Evolutionary conservation across 768 basidiomycete genomes (phyloP), one percentile per base, ranked within the genome.

Genomic region (Lanmaoa pseudosensibilis): DNA sequence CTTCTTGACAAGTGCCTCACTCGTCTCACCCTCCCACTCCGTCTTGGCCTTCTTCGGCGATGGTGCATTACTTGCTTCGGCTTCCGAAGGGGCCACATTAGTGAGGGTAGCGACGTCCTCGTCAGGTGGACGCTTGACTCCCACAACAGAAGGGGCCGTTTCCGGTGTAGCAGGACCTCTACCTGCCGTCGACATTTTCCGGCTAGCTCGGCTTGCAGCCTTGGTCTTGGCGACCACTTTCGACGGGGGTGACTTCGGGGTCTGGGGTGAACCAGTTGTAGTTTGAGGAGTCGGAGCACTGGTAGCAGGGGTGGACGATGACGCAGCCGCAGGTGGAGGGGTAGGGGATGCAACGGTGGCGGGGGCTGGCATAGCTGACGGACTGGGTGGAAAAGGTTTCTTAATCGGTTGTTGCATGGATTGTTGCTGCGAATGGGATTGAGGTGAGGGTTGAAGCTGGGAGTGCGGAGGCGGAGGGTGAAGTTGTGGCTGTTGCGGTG

Each of bases 31-130:
- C 46, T 88, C 86, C 84, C 85, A 89, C 52, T 91, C 87, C 21
- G 80, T 83, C 77, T 87, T 88, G 47, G 73, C 67, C 46, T 86
- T 83, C 73, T 91, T 91, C 15, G 89, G 86, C 7, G 88, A 85
- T 8, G 87, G 87, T 8, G 81, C 83, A 52, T 83, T 81, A 46
- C 51, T 64, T 38, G 51, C 56, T 52, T 65, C 72, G 21, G 65
- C 59, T 46, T 70, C 66, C 46, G 75, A 69, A 51, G 69, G 65
- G 10, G 75, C 72, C 4, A 72, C 62, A 12, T 57, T 73, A 27
- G 68, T 61, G 2, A 70, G 59, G 44, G 63, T 53, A 37, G 64
- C 50, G 21, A 64, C 53, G 7, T 66, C 70, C 30, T 85, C 72
- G 19, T 74, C 72, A 40, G 72, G 62, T 7, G 66, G 61, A 19